These are phyloP conservation scores for Pichia sp. DNA, from an alignment of 1,139 yeast species.

Conservation along the genomic window DNA sequence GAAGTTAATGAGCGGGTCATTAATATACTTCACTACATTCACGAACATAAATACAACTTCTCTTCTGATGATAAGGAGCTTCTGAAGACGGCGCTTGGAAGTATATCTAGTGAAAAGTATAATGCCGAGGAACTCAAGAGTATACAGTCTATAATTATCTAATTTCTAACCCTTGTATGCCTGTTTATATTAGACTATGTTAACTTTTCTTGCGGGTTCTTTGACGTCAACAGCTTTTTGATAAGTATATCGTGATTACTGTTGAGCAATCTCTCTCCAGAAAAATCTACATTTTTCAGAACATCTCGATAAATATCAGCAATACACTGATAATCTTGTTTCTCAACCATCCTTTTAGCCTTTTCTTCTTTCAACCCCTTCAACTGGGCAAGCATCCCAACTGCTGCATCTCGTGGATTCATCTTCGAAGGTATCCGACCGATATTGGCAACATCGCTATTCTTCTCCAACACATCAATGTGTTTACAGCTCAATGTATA, in stretches of 20 bases:
- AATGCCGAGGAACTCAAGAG: conserved; percentile 40
- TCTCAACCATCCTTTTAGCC: conserved; percentile 26
- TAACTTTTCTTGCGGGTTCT: conserved; percentile 39
- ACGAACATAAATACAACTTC: conserved; percentile 41
- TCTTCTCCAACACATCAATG: conserved; percentile 50
- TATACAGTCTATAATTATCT: not conserved
- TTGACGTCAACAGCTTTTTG: conserved; percentile 35
- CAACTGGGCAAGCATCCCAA: conserved; percentile 47
- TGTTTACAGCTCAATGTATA: conserved; percentile 47
- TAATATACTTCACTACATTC: conserved; percentile 44
- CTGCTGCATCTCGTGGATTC: conserved; percentile 38
- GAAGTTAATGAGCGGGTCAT: conserved; percentile 58
- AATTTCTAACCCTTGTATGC: too few relatives aligned
- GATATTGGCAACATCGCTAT: conserved; percentile 45
- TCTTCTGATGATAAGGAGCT: conserved; percentile 34
- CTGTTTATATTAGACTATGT: too few relatives aligned
- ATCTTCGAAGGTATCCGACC: conserved; percentile 50
- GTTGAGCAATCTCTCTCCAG: conserved; percentile 11
- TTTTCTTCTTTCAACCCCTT: conserved; percentile 44
- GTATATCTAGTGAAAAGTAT: conserved; percentile 19
- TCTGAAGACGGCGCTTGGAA: conserved; percentile 13
- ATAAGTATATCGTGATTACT: conserved; percentile 17
- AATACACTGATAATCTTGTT: conserved; percentile 31
- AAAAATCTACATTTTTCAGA: not conserved
- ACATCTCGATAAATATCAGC: conserved; percentile 28